Conservation (phyloP, 352 stramenopile genomes). For the Pythium utonaiense region DNA sequence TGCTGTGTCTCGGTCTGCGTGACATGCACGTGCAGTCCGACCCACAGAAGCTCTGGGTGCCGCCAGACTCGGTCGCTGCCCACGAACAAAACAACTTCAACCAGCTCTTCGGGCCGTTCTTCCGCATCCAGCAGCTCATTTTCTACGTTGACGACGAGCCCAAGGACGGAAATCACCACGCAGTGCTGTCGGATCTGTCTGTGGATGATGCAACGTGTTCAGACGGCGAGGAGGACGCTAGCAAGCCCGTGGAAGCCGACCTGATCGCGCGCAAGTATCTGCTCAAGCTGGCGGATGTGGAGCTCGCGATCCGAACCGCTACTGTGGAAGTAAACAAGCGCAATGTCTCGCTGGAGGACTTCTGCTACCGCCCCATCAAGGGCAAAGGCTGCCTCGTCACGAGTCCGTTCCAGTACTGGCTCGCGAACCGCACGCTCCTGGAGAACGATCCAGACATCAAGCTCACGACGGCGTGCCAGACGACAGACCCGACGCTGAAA, state of each 20-base stretch:
- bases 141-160: slow-evolving; percentile 47
- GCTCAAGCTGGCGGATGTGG: slow-evolving; percentile 54
- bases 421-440: slow-evolving; percentile 52
- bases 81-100: slow-evolving; percentile 73
- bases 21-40: slow-evolving; percentile 71
- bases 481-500: slow-evolving; percentile 47
- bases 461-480: slow-evolving; percentile 87
- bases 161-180: neutral
- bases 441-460: slow-evolving; percentile 73
- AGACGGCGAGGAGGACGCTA: neutral
- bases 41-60: slow-evolving; percentile 80
- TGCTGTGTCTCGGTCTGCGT: slow-evolving; percentile 55
- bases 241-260: slow-evolving; percentile 26
- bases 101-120: slow-evolving; percentile 81
- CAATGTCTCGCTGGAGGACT: slow-evolving; percentile 52
- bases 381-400: slow-evolving; percentile 81
- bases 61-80: slow-evolving; percentile 52
- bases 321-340: slow-evolving; percentile 29
- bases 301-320: slow-evolving; percentile 49
- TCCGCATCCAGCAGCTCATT: slow-evolving; percentile 84
- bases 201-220: slow-evolving; percentile 2
- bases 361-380: slow-evolving; percentile 77
- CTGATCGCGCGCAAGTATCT: slow-evolving; percentile 62
- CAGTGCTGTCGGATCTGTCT: neutral
- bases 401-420: slow-evolving; percentile 83